phyloP scores from a whole-genome alignment of 352 stramenopile species.

The Phytophthora melonis region DNA sequence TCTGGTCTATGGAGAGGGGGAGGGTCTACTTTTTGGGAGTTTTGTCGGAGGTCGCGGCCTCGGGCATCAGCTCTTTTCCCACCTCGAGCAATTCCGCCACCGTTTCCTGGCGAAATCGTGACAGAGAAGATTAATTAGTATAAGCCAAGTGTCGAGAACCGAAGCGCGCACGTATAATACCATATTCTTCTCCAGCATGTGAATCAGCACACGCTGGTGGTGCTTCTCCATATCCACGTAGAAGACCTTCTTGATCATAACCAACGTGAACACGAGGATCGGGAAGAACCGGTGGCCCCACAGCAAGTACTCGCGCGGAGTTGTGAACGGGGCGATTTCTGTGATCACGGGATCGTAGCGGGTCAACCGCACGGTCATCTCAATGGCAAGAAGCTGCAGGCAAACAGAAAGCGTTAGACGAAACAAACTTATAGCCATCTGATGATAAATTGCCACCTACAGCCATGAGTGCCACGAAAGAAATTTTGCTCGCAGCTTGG shows the following conservation, averaged over 20 bases:
- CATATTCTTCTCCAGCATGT: constrained; percentile 68
- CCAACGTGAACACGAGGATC: constrained; percentile 50
- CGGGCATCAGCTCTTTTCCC: constrained; percentile 30
- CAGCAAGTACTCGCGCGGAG: constrained; percentile 65
- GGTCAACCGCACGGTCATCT: constrained; percentile 62
- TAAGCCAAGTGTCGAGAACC: no score
- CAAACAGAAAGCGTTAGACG: background rate
- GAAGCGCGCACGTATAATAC: no score
- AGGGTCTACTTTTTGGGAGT: constrained; percentile 19
- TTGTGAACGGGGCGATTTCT: constrained; percentile 55
- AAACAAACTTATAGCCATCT: background rate
- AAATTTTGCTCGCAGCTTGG: constrained; percentile 55
- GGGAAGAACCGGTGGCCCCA: constrained; percentile 68
- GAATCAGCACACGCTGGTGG: constrained; percentile 47
- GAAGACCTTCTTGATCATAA: constrained; percentile 62
- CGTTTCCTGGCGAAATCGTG: constrained; percentile 31
- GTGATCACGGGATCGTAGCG: constrained; percentile 64
- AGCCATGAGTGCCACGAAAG: constrained; percentile 51
- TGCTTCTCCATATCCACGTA: constrained; percentile 75
- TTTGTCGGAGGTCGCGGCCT: constrained; percentile 22
- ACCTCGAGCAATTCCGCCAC: constrained; percentile 38
- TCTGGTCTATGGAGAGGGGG: background rate
- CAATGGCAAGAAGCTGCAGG: constrained; percentile 57
- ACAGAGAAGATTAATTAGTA: background rate
- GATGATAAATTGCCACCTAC: constrained; percentile 34